Evolutionary conservation across 331 rosid species (phyloP).

Genomic region (Quercus lobata): DNA sequence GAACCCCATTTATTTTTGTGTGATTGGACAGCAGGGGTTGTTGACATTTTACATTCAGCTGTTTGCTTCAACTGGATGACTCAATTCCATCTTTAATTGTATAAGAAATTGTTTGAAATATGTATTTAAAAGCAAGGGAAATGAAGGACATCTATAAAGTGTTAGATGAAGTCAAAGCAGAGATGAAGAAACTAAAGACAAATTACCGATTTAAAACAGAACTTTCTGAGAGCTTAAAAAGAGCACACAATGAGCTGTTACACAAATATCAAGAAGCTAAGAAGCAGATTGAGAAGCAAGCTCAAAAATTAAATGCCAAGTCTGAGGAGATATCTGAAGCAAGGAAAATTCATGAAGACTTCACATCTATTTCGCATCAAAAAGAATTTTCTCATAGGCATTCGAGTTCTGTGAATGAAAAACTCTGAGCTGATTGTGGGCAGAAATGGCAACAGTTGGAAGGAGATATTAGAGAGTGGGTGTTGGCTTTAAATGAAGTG

Average conservation of each 20-base stretch:
- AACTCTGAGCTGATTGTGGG: slow-evolving; percentile 27
- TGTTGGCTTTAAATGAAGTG: slow-evolving; percentile 40
- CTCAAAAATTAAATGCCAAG: slow-evolving; percentile 34
- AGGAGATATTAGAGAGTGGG: slow-evolving; percentile 40
- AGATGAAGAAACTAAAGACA: slow-evolving; percentile 44
- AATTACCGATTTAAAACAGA: slow-evolving; percentile 37
- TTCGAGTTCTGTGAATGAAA: slow-evolving; percentile 43
- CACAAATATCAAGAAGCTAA: slow-evolving; percentile 45
- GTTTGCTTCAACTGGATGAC: background rate
- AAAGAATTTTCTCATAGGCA: slow-evolving; percentile 35
- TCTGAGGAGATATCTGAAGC: slow-evolving; percentile 41
- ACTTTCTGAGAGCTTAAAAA: slow-evolving; percentile 37
- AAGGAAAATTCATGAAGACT: slow-evolving; percentile 33
- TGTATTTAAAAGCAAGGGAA: slow-evolving; percentile 11
- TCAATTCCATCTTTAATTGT: background rate
- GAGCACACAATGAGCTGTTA: slow-evolving; percentile 24
- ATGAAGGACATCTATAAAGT: slow-evolving; percentile 38
- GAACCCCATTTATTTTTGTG: background rate
- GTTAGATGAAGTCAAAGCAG: slow-evolving; percentile 44
- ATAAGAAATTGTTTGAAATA: slow-evolving; percentile 6
- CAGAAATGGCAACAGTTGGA: slow-evolving; percentile 43
- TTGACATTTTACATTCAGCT: background rate
- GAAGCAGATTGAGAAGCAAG: slow-evolving; percentile 38
- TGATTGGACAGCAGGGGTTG: background rate
- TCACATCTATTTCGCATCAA: slow-evolving; percentile 43